phyloP scores from a whole-genome alignment of 129 eudicot species.

The Chrysanthemum seticuspe region DNA sequence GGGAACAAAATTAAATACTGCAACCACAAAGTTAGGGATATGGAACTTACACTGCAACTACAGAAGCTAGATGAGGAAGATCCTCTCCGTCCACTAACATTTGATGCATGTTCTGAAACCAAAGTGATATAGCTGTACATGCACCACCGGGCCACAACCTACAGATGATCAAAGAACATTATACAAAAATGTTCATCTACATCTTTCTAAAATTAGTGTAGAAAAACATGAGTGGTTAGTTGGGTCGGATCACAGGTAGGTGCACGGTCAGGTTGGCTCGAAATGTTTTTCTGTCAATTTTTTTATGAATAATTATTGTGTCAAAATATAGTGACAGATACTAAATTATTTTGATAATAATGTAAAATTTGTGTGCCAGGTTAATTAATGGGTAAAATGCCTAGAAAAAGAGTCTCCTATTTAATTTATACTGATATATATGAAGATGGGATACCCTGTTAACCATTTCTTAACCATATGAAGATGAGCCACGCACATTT shows the following conservation, averaged over 20 bases:
- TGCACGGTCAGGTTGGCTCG: neutral
- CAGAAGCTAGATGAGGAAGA: conserved; percentile 86
- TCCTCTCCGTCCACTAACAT: conserved; percentile 44
- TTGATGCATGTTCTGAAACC: conserved; percentile 71
- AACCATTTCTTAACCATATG: too few relatives aligned
- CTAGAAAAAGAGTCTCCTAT: too few relatives aligned
- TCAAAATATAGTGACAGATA: neutral
- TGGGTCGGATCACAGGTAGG: neutral
- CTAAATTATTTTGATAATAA: neutral
- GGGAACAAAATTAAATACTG: conserved; percentile 1
- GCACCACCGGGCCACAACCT: conserved; percentile 99
- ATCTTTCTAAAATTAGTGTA: neutral
- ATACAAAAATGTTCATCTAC: neutral
- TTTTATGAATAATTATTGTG: neutral
- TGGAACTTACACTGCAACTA: conserved; percentile 79
- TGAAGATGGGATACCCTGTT: too few relatives aligned
- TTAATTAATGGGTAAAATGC: too few relatives aligned
- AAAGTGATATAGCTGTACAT: conserved; percentile 79
- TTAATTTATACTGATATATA: too few relatives aligned
- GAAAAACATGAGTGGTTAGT: too few relatives aligned
- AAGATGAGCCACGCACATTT: too few relatives aligned
- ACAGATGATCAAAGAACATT: conserved; percentile 20
- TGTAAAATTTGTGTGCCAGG: neutral
- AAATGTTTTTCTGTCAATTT: neutral
- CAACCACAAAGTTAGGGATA: neutral